A percentile compares a stretch with the other conserved stretches of the same genome.
Evolutionary conservation across 176 grass and related monocot genomes (phyloP).

Genomic region (Eragrostis nindensis): DNA sequence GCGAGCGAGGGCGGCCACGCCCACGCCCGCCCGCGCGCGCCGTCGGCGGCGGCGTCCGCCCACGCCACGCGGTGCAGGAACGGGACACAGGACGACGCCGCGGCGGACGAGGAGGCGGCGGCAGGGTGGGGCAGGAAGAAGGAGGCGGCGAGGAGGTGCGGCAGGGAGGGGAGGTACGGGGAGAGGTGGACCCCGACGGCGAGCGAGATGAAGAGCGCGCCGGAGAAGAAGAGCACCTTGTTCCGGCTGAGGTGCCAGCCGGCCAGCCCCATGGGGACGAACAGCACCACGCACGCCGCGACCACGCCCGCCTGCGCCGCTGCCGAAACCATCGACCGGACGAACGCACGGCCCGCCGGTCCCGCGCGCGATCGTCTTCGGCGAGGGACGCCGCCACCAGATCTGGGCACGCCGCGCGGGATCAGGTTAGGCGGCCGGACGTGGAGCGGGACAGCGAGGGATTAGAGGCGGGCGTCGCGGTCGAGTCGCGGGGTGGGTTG

Average conservation of each 20-base stretch:
- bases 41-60: not conserved
- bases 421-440: slow-evolving; percentile 29
- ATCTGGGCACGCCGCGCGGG: slow-evolving; percentile 5
- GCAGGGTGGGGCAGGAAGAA: slow-evolving; percentile 42
- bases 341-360: not conserved
- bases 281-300: slow-evolving; percentile 88
- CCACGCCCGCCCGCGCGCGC: slow-evolving; percentile 43
- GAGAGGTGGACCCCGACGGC: slow-evolving; percentile 91
- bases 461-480: slow-evolving; percentile 25
- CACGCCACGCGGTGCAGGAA: slow-evolving; percentile 77
- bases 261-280: slow-evolving; percentile 96
- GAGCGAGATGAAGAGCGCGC: slow-evolving; percentile 87
- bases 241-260: slow-evolving; percentile 96
- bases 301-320: slow-evolving; percentile 70
- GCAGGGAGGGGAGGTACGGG: slow-evolving; percentile 77
- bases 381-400: slow-evolving; percentile 13
- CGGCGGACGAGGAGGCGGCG: not conserved
- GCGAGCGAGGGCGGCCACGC: slow-evolving; percentile 62
- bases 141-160: slow-evolving; percentile 60
- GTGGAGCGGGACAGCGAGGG: slow-evolving; percentile 37
- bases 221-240: slow-evolving; percentile 99
- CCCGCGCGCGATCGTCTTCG: not conserved
- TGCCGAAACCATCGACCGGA: slow-evolving; percentile 44
- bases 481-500: slow-evolving; percentile 35
- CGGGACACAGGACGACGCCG: slow-evolving; percentile 54